These are phyloP conservation scores for Hyphopichia burtonii DNA, from an alignment of 1,139 yeast species.

Conservation along the genomic window DNA sequence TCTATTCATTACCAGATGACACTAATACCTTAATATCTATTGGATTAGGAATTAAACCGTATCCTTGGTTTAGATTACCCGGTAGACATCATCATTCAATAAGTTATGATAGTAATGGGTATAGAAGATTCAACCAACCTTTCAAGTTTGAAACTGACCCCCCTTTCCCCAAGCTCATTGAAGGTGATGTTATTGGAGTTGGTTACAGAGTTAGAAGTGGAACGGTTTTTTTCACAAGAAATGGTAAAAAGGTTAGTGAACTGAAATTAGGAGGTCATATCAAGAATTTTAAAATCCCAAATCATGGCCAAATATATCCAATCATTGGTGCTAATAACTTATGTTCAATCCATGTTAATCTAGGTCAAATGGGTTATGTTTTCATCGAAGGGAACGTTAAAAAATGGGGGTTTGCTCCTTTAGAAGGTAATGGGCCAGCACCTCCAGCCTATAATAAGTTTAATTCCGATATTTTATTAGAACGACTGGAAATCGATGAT, in stretches of 20 bases:
- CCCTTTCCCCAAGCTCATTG: constrained; percentile 46
- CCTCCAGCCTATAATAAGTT: constrained; percentile 60
- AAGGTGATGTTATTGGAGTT: constrained; percentile 68
- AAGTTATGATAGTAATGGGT: constrained; percentile 53
- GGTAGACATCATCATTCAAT: constrained; percentile 54
- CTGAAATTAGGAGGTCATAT: constrained; percentile 69
- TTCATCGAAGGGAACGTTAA: constrained; percentile 61
- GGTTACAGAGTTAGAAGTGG: constrained; percentile 64
- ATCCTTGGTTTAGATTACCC: constrained; percentile 60
- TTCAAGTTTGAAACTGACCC: constrained; percentile 37
- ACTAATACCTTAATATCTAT: constrained; percentile 42
- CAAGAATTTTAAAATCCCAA: constrained; percentile 38
- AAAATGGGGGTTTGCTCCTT: constrained; percentile 65
- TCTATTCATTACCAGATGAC: constrained; percentile 55
- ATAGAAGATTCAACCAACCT: constrained; percentile 52
- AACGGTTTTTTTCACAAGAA: constrained; percentile 65
- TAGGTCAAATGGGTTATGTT: constrained; percentile 59
- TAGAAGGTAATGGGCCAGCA: constrained; percentile 61
- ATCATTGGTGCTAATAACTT: constrained; percentile 52
- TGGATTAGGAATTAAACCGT: constrained; percentile 51
- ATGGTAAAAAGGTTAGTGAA: constrained; percentile 68
- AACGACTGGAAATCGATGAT: constrained; percentile 54
- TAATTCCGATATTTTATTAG: constrained; percentile 53
- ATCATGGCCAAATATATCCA: constrained; percentile 48
- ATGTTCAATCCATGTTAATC: constrained; percentile 53